Evolutionary conservation across 1,284 basidiomycete genomes (phyloP), one percentile per base, ranked within the genome.

Genomic region (Cerioporus squamosus): DNA sequence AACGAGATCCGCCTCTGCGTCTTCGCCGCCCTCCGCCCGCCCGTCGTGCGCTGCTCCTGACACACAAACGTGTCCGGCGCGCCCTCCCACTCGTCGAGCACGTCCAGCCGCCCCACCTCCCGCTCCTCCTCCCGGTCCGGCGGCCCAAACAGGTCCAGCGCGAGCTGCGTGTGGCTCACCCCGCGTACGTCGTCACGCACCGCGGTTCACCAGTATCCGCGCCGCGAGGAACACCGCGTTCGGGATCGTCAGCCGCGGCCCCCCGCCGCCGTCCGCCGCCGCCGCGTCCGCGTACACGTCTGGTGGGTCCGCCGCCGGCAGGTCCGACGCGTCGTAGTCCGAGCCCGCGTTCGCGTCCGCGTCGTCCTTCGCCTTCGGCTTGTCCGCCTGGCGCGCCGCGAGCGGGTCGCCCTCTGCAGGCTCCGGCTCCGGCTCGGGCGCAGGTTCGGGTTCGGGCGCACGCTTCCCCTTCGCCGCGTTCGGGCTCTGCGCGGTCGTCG

Each of bases 1-100:
- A 97, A 97, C 18, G 88, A 87, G 9, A 96, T 83, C 63, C 95
- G 76, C 63, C 95, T 79, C 72, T 97, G 95, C 22, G 90, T 93
- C 77, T 97, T 97, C 5, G 92, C 87, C 14, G 95, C 94, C 57
- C 92, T 88, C 55, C 95, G 80, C n/a, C 95, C 95, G 24, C 94
- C 93, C 0, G 91, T 94, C 77, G 88, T 88, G 69, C 92, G 82
- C 80, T 97, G 95, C 73, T 98, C 95, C 76, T 97, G 95, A 72
- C 95, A 98, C 4, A 97, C 94, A 76, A 96, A 98, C 62, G 89
- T 93, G 73, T 96, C 94, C 0, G 95, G 95, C 2, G 95, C 94
- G 26, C 93, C 92, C 59, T 93, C 89, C 94, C 95, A 97, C 71
- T 96, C 93, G 53, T 95, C 93, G 57, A 97, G 74, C 1, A 91